Conservation (phyloP, 192 early-diverging fungal species). For the Rhizophagus prolifer region DNA sequence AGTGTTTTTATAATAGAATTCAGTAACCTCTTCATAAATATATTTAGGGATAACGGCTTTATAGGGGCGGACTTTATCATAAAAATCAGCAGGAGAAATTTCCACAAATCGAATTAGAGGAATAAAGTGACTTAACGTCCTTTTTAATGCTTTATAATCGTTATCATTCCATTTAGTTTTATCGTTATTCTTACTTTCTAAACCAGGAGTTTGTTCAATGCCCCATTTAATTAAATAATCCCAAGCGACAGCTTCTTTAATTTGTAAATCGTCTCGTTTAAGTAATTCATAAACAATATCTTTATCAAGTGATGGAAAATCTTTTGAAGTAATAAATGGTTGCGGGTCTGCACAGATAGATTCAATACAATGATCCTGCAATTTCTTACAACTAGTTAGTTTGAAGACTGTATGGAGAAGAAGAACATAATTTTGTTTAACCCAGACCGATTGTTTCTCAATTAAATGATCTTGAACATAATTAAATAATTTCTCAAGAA, state of each 20-base stretch:
- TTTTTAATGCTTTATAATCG: not conserved
- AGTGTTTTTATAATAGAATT: not conserved
- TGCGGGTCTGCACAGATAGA: conserved; percentile 1
- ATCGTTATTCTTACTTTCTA: not conserved
- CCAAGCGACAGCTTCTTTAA: conserved; percentile 19
- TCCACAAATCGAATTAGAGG: not conserved
- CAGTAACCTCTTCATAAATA: not conserved
- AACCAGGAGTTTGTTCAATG: too few relatives aligned
- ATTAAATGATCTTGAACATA: conserved; percentile 22
- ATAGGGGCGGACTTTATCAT: not conserved
- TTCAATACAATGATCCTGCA: conserved; percentile 9
- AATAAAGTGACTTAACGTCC: not conserved
- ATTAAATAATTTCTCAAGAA: not conserved
- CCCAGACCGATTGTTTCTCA: not conserved
- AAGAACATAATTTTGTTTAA: not conserved
- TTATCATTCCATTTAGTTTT: too few relatives aligned
- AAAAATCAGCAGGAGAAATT: too few relatives aligned
- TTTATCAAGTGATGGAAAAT: not conserved
- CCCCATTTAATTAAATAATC: conserved; percentile 24
- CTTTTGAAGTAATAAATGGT: not conserved
- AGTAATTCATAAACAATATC: too few relatives aligned
- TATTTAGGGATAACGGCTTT: not conserved
- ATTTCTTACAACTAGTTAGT: not conserved
- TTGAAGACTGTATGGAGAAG: not conserved
- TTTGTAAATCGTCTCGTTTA: not conserved